phyloP scores from a whole-genome alignment of 805 yeast genomes.

The Wickerhamomyces silvicola region DNA sequence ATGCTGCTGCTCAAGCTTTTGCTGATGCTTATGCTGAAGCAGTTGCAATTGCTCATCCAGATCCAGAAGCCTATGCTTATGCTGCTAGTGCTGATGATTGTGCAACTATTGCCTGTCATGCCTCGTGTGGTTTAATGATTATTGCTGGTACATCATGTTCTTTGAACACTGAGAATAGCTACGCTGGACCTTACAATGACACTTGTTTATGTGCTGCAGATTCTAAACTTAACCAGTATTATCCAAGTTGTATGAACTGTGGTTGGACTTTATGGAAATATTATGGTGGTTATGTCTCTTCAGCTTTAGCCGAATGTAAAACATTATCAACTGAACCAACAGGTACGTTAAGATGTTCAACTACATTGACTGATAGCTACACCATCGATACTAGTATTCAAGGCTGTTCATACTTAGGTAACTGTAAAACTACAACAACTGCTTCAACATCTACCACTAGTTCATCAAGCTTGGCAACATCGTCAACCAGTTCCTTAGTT shows the following conservation, averaged over 20 bases:
- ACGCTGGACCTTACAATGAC: slow-evolving; percentile 8
- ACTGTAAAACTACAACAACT: too few relatives aligned
- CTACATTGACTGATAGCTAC: not conserved
- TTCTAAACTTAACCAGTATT: slow-evolving; percentile 9
- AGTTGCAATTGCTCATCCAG: slow-evolving; percentile 4
- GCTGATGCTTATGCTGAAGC: slow-evolving; percentile 3
- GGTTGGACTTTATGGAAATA: slow-evolving; percentile 31
- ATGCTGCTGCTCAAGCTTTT: slow-evolving; percentile 4
- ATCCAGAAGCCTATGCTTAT: slow-evolving; percentile 17
- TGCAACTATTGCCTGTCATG: slow-evolving; percentile 23
- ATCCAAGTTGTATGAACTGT: slow-evolving; percentile 26
- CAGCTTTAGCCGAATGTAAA: slow-evolving; percentile 18
- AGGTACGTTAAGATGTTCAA: not conserved
- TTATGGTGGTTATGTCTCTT: slow-evolving; percentile 21
- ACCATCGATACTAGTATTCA: slow-evolving; percentile 1
- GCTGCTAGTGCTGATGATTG: slow-evolving; percentile 14
- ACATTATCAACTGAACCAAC: not conserved
- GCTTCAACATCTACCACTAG: too few relatives aligned
- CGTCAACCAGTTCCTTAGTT: too few relatives aligned
- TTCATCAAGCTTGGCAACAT: too few relatives aligned
- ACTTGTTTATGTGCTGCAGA: slow-evolving; percentile 15
- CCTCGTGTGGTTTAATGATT: slow-evolving; percentile 26
- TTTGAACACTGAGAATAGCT: slow-evolving; percentile 4
- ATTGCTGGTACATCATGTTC: slow-evolving; percentile 24
- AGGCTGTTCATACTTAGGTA: too few relatives aligned